Percentiles rank a stretch among this genome's conserved stretches.
Evolutionary conservation across 2,329 filamentous ascomycete genomes (phyloP).

Genomic region (Orbilia ellipsospora): DNA sequence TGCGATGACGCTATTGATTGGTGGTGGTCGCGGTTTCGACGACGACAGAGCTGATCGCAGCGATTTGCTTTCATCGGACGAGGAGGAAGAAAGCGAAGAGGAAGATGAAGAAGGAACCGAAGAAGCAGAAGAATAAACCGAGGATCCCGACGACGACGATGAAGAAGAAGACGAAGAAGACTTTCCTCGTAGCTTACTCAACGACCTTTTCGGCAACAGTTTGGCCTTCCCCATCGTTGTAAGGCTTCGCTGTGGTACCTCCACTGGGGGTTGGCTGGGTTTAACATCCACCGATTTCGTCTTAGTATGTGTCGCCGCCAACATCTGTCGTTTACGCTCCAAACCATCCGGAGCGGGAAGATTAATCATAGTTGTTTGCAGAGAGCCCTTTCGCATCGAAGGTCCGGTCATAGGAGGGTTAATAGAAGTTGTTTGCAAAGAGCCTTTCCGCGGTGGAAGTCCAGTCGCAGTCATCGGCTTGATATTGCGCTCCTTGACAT

Average conservation of each 20-base stretch:
- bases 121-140: neutral
- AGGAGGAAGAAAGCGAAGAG: conserved; percentile 2
- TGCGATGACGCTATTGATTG: conserved; percentile 1
- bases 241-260: conserved; percentile 20
- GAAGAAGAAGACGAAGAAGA: conserved; percentile 1
- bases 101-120: conserved; percentile 3
- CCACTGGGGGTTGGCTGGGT: neutral
- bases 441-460: conserved; percentile 66
- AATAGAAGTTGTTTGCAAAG: conserved; percentile 80
- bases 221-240: conserved; percentile 19
- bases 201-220: conserved; percentile 26
- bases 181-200: conserved; percentile 12
- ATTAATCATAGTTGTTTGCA: neutral
- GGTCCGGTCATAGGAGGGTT: neutral
- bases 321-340: conserved; percentile 74
- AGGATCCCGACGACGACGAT: neutral
- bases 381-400: neutral
- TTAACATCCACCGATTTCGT: conserved; percentile 18
- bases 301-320: conserved; percentile 61
- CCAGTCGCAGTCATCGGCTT: conserved; percentile 96
- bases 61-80: conserved; percentile 4
- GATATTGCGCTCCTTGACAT: conserved; percentile 96
- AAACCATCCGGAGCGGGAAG: conserved; percentile 79
- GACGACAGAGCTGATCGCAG: conserved; percentile 8
- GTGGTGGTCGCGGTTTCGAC: conserved; percentile 15